These are phyloP conservation scores for Cucumis hystrix DNA, from an alignment of 306 rosid species.

Conservation along the genomic window DNA sequence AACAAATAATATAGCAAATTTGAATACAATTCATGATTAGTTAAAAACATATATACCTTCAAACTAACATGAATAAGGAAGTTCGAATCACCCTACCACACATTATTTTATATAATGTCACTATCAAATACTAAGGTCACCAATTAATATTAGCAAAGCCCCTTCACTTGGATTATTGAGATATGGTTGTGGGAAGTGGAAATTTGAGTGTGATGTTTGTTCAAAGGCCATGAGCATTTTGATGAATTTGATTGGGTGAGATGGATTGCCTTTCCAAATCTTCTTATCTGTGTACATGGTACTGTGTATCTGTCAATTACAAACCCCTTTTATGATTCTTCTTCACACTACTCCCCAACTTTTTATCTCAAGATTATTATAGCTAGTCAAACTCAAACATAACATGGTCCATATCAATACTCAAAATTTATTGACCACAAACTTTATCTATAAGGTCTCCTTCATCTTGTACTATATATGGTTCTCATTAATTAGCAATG, in stretches of 20 bases:
- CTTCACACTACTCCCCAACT: not conserved
- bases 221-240: constrained; percentile 26
- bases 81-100: no score
- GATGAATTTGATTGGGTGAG: constrained; percentile 91
- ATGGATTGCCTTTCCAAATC: constrained; percentile 8
- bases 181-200: constrained; percentile 59
- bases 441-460: not conserved
- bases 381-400: not conserved
- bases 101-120: not conserved
- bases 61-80: no score
- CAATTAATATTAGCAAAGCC: not conserved
- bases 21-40: no score
- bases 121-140: not conserved
- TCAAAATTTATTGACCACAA: not conserved
- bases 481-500: not conserved
- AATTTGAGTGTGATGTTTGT: constrained; percentile 82
- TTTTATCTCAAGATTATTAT: not conserved
- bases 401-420: not conserved
- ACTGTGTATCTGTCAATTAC: not conserved
- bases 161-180: constrained; percentile 12
- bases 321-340: not conserved
- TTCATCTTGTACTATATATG: not conserved
- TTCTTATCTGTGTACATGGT: not conserved
- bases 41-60: no score
- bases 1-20: no score